Conservation (phyloP, 495 filamentous ascomycete genomes). For the Chaetomium fimeti region DNA sequence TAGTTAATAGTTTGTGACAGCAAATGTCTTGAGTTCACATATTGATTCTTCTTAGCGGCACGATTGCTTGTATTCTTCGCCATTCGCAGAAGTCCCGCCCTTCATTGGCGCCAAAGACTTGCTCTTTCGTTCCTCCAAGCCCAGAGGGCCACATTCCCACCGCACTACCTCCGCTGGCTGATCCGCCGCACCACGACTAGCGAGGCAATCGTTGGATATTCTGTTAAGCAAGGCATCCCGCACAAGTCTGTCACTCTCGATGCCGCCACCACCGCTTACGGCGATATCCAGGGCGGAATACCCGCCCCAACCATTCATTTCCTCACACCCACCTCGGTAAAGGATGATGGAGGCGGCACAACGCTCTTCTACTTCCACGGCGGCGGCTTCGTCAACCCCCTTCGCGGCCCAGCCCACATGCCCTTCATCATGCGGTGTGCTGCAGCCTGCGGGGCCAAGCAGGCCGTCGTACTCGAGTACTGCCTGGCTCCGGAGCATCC, state of each 20-base stretch:
- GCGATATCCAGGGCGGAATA: not conserved
- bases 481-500: slow-evolving; percentile 24
- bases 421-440: slow-evolving; percentile 22
- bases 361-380: slow-evolving; percentile 28
- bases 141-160: slow-evolving; percentile 18
- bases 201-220: slow-evolving; percentile 10
- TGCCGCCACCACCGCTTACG: not conserved
- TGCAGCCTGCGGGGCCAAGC: not conserved
- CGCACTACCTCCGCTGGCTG: slow-evolving; percentile 13
- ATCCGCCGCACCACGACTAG: slow-evolving; percentile 18
- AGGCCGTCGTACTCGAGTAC: slow-evolving; percentile 24
- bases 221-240: slow-evolving; percentile 3
- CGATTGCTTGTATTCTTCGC: not conserved
- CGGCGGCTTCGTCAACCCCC: slow-evolving; percentile 29
- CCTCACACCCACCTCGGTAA: slow-evolving; percentile 4
- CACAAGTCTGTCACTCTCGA: slow-evolving; percentile 6
- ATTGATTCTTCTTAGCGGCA: not conserved
- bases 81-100: slow-evolving; percentile 6
- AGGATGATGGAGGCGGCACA: not conserved
- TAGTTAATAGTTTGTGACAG: not conserved
- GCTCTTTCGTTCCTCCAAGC: slow-evolving; percentile 21
- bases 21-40: not conserved
- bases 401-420: slow-evolving; percentile 19
- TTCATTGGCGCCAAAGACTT: slow-evolving; percentile 27
- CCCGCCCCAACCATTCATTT: slow-evolving; percentile 13